phyloP scores from a whole-genome alignment of 805 yeast species.

The Kodamaea neixiangensis region DNA sequence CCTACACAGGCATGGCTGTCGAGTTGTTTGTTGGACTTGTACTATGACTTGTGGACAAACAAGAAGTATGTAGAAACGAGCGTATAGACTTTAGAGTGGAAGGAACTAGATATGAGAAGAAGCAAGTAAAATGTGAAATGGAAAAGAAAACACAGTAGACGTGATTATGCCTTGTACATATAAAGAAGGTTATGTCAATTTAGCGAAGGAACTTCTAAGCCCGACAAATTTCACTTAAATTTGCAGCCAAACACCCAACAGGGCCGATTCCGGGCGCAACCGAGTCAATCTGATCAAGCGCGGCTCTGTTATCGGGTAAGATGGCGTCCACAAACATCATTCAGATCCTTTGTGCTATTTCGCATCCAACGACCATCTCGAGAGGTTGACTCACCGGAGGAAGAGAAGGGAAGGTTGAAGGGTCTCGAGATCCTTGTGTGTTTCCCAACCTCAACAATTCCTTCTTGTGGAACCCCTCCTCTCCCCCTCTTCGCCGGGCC shows the following conservation, averaged over 20 bases:
- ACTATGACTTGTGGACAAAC: conserved; percentile 55
- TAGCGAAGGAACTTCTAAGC: too few species aligned
- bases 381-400: too few species aligned
- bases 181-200: too few species aligned
- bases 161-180: too few species aligned
- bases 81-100: conserved; percentile 1
- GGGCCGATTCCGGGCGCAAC: not conserved
- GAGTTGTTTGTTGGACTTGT: conserved; percentile 80
- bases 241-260: not conserved
- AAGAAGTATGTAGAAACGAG: not conserved
- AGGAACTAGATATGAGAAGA: not conserved
- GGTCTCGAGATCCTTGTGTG: too few species aligned
- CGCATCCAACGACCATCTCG: not conserved
- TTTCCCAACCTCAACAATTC: not conserved
- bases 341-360: not conserved
- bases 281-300: not conserved
- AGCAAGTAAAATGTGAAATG: too few species aligned
- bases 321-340: not conserved
- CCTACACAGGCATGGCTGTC: conserved; percentile 98
- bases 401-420: too few species aligned
- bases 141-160: too few species aligned
- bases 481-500: not conserved
- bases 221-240: too few species aligned
- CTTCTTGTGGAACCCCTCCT: not conserved
- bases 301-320: not conserved